Base-by-base conservation (phyloP, 2,329 filamentous ascomycete species). In the Rutstroemia sp. region DNA sequence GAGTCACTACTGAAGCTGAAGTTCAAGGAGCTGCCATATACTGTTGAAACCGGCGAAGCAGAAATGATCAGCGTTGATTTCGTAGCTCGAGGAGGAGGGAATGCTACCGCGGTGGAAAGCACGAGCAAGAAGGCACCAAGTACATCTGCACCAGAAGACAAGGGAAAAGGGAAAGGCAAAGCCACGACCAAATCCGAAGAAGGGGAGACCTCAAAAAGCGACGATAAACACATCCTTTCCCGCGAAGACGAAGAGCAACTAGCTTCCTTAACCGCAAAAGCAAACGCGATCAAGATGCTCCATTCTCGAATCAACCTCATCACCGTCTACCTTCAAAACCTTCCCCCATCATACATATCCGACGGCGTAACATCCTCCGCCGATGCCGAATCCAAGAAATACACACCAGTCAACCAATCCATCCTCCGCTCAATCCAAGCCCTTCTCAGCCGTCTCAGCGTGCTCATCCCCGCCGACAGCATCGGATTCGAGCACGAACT, bases 51-150 rank as follows among this genome's bases (percentile, higher is more conserved):
- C 0, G 90, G 89, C 9, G 92, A 97, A 71, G 92, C 92, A 1
- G 94, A 99, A 72, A 96, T 96, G 91, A 97, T 99, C 63, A 88
- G 89, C 64, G 89, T 99, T 67, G 91, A 96, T 71, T 95, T 92
- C 63, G 87, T 99, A 19, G 92, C 92, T 0, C 85, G 86, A 52
- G 89, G 88, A 41, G 88, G 88, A 48, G 89, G 88, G 48, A 92
- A 89, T 66, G 92, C 91, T 23, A 84, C 87, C 10, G 83, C 83
- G 34, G 75, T 82, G 23, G 70, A 73, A 17, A 57, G 65, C 1
- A 58, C 65, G 37, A 54, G 60, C 50, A 65, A 66, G 59, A 64
- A 67, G 47, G 50, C 58, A 47, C 59, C 61, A 19, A 19, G 19
- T 39, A 57, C 58, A 58, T 58, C 62, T 41, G 57, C 57, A 58